phyloP scores from a whole-genome alignment of 192 early-diverging fungal species.

The Backusella westeae region DNA sequence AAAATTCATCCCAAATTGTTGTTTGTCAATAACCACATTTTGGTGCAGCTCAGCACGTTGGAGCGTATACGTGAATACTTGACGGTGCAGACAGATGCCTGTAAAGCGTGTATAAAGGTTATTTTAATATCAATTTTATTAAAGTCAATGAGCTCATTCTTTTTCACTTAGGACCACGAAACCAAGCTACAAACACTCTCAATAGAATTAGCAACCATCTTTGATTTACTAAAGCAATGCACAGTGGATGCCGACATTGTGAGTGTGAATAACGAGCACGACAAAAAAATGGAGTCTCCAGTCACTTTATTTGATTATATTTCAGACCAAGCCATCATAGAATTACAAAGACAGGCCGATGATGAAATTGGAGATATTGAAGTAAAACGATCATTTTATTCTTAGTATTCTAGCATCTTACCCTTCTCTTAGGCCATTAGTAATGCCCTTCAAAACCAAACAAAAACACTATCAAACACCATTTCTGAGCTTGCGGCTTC shows the following conservation, averaged over 20 bases:
- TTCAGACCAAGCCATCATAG: constrained; percentile 36
- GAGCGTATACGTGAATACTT: constrained; percentile 28
- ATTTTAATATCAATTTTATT: too few relatives aligned
- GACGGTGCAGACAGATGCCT: background rate
- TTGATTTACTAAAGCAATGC: constrained; percentile 22
- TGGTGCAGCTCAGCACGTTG: constrained; percentile 21
- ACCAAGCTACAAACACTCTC: constrained; percentile 18
- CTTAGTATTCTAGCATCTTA: background rate
- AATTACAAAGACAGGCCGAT: constrained; percentile 31
- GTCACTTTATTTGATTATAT: constrained; percentile 36
- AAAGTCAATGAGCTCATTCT: too few relatives aligned
- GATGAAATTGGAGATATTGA: constrained; percentile 37
- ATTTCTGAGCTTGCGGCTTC: constrained; percentile 7
- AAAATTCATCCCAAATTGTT: constrained; percentile 29
- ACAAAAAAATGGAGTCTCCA: background rate
- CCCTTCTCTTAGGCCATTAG: background rate
- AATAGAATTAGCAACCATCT: constrained; percentile 23
- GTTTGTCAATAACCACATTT: constrained; percentile 31
- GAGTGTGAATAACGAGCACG: constrained; percentile 5
- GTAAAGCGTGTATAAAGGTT: constrained; percentile 24
- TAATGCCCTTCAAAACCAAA: background rate
- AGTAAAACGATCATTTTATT: background rate
- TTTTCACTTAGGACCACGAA: constrained; percentile 11
- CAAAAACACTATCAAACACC: constrained; percentile 16
- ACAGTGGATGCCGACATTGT: constrained; percentile 29